Percentiles rank a stretch among this genome's conserved stretches.
Conservation (phyloP, 2,329 filamentous ascomycete genomes). For the Clonostachys chloroleuca region DNA sequence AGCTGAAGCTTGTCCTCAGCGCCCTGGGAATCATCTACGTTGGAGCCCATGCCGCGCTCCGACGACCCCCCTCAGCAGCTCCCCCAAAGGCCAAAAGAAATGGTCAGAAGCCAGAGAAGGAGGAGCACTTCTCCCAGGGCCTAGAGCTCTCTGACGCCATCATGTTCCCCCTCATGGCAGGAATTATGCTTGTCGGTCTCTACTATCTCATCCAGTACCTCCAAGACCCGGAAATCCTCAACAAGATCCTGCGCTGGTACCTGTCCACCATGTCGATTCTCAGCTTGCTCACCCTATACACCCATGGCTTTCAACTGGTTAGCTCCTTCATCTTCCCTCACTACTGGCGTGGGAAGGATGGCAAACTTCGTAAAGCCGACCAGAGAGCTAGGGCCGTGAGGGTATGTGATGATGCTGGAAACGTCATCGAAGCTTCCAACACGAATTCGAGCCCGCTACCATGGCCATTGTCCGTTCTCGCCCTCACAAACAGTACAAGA, state of each 20-base stretch:
- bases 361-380: conserved; percentile 39
- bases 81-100: conserved; percentile 33
- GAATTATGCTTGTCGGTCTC: conserved; percentile 64
- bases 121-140: conserved; percentile 43
- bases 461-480: conserved; percentile 25
- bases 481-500: conserved; percentile 9
- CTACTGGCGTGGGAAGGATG: conserved; percentile 51
- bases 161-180: conserved; percentile 77
- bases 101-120: conserved; percentile 27
- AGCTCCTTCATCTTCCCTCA: conserved; percentile 69
- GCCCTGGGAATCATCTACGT: conserved; percentile 81
- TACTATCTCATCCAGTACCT: conserved; percentile 91
- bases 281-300: conserved; percentile 67
- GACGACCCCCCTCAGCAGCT: conserved; percentile 75
- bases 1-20: conserved; percentile 50
- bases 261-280: conserved; percentile 78
- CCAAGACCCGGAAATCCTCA: conserved; percentile 74
- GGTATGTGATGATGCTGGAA: conserved; percentile 25
- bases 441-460: conserved; percentile 21
- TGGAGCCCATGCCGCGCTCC: conserved; percentile 79
- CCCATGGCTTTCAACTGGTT: conserved; percentile 63
- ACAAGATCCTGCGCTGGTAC: conserved; percentile 78
- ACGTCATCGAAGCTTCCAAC: conserved; percentile 12
- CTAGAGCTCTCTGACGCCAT: conserved; percentile 72
- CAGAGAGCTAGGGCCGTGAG: conserved; percentile 30